These are phyloP conservation scores for Mucor velutinosus DNA, from an alignment of 371 early-diverging fungal species.

Conservation along the genomic window DNA sequence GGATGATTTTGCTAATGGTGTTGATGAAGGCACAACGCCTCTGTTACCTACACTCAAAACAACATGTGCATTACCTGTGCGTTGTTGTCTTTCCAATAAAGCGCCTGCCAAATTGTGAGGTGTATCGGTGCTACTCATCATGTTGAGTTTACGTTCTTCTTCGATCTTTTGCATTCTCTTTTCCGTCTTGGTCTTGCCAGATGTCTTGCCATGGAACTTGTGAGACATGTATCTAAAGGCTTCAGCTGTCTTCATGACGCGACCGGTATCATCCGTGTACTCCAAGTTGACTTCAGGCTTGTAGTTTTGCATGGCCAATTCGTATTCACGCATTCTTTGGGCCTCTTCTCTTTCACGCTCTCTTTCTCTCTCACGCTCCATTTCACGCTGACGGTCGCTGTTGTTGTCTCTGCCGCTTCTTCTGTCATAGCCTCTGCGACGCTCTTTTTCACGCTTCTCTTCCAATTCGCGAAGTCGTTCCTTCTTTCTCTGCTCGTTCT, in stretches of 20 bases:
- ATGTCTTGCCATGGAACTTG: slow-evolving; percentile 93
- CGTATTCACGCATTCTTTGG: slow-evolving; percentile 70
- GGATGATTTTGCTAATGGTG: slow-evolving; percentile 11
- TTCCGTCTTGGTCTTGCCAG: slow-evolving; percentile 95
- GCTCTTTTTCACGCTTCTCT: slow-evolving; percentile 35
- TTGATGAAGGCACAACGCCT: slow-evolving; percentile 45
- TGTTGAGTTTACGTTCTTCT: slow-evolving; percentile 76
- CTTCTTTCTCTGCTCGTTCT: slow-evolving; percentile 64
- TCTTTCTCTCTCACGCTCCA: slow-evolving; percentile 49
- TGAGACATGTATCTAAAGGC: slow-evolving; percentile 93
- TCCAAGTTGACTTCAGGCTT: slow-evolving; percentile 89
- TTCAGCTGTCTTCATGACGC: slow-evolving; percentile 82
- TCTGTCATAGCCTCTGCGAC: slow-evolving; percentile 28
- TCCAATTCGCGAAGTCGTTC: slow-evolving; percentile 56
- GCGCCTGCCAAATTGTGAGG: slow-evolving; percentile 80
- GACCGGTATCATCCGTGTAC: slow-evolving; percentile 88
- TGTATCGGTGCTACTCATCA: slow-evolving; percentile 79
- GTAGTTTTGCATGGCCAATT: slow-evolving; percentile 87
- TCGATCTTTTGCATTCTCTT: slow-evolving; percentile 82
- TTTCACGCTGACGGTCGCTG: slow-evolving; percentile 40
- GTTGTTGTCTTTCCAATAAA: slow-evolving; percentile 73
- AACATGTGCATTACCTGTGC: slow-evolving; percentile 77
- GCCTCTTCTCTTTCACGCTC: slow-evolving; percentile 67
- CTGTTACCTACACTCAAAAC: slow-evolving; percentile 84
- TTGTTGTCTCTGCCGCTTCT: slow-evolving; percentile 29